These are phyloP conservation scores for Termitomyces sp. DNA, from an alignment of 768 basidiomycete species.

Conservation along the genomic window DNA sequence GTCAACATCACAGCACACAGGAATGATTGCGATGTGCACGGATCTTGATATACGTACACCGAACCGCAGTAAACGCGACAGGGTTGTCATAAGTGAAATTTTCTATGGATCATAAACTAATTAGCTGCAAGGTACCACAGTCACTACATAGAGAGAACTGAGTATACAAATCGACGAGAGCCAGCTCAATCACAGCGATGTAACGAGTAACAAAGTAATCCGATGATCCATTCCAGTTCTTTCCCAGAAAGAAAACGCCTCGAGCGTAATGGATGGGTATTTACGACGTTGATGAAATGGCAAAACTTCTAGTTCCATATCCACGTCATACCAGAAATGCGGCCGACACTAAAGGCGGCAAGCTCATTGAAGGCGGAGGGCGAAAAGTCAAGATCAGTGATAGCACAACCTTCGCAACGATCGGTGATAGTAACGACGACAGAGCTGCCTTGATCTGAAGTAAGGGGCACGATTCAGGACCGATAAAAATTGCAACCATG, in stretches of 20 bases:
- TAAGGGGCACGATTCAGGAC: background rate
- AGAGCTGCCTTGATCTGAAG: conserved; percentile 48
- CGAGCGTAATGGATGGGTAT: conserved; percentile 23
- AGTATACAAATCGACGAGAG: conserved; percentile 17
- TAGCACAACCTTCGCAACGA: conserved; percentile 55
- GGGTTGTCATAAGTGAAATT: background rate
- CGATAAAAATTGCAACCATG: background rate
- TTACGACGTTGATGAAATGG: background rate
- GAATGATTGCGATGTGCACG: background rate
- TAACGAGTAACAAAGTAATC: conserved; percentile 14
- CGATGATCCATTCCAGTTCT: conserved; percentile 14
- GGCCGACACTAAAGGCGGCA: conserved; percentile 43
- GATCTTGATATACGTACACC: background rate
- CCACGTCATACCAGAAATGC: conserved; percentile 52
- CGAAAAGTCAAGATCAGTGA: conserved; percentile 61
- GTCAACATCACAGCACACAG: background rate
- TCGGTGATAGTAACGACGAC: conserved; percentile 55
- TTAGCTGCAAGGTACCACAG: background rate
- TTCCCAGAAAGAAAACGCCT: conserved; percentile 22
- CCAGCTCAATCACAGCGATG: conserved; percentile 23
- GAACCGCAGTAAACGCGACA: background rate
- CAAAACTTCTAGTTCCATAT: conserved; percentile 26
- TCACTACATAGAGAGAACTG: conserved; percentile 24
- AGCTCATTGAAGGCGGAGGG: conserved; percentile 52
- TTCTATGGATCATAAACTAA: background rate